Evolutionary conservation across 192 early-diverging fungal species (phyloP).

Genomic region (Rhizophagus clarus): DNA sequence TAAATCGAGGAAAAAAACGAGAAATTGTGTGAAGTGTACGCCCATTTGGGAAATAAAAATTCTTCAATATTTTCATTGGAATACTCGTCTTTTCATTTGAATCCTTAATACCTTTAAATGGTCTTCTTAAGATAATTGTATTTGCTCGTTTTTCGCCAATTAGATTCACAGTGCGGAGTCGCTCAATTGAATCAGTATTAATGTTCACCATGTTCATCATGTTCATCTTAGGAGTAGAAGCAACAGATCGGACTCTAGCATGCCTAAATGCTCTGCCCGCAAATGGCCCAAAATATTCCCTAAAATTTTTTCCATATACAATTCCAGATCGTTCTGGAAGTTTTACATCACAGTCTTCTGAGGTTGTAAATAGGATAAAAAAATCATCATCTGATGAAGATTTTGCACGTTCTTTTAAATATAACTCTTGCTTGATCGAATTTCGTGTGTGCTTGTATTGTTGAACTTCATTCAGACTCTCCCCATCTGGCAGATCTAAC

Average conservation of each 20-base stretch:
- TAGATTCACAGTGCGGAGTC: neutral
- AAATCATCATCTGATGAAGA: constrained; percentile 37
- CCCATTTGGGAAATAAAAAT: neutral
- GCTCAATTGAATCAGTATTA: neutral
- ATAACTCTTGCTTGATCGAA: constrained; percentile 11
- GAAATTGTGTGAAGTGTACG: constrained; percentile 8
- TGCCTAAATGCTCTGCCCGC: constrained; percentile 34
- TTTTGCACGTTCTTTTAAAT: constrained; percentile 30
- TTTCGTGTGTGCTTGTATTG: constrained; percentile 34
- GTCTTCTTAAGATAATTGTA: neutral
- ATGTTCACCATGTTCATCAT: neutral
- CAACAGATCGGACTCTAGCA: neutral
- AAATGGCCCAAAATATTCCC: constrained; percentile 37
- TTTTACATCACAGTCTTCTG: constrained; percentile 21
- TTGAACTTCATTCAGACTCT: constrained; percentile 35
- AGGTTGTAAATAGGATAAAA: constrained; percentile 38
- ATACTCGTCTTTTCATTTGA: neutral
- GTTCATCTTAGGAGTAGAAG: neutral
- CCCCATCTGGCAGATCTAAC: neutral
- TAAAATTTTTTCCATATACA: constrained; percentile 37
- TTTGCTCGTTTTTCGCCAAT: constrained; percentile 1
- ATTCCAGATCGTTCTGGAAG: constrained; percentile 37
- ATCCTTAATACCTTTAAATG: neutral
- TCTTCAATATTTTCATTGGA: constrained; percentile 3
- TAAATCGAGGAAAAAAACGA: neutral